These are phyloP conservation scores for Coemansia sp. DNA, from an alignment of 192 early-diverging fungal species.

Conservation along the genomic window DNA sequence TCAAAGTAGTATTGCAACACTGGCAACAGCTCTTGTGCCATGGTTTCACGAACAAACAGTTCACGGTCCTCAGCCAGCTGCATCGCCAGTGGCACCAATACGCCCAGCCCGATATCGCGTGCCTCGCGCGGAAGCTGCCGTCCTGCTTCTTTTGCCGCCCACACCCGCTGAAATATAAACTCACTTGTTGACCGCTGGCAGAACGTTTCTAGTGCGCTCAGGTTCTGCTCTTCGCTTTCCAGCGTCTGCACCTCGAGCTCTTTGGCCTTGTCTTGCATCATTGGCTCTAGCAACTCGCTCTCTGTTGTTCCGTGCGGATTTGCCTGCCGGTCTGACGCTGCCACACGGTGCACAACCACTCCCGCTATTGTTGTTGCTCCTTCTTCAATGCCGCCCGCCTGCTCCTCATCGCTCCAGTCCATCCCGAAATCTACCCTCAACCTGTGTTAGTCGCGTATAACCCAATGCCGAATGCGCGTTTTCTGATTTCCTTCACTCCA, in stretches of 20 bases:
- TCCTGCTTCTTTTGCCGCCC: slow-evolving; percentile 50
- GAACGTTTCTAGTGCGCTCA: slow-evolving; percentile 46
- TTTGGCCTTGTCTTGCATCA: slow-evolving; percentile 46
- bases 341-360: slow-evolving; percentile 42
- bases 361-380: slow-evolving; percentile 12
- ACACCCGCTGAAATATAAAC: slow-evolving; percentile 54
- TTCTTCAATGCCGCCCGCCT: not conserved
- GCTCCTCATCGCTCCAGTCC: slow-evolving; percentile 32
- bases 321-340: slow-evolving; percentile 38
- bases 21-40: slow-evolving; percentile 45
- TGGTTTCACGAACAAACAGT: slow-evolving; percentile 54
- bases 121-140: slow-evolving; percentile 20
- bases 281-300: slow-evolving; percentile 39
- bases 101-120: slow-evolving; percentile 13
- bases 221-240: slow-evolving; percentile 45
- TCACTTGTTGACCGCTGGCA: slow-evolving; percentile 44
- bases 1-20: slow-evolving; percentile 47
- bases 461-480: too few species aligned
- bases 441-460: not conserved
- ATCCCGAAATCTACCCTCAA: slow-evolving; percentile 46
- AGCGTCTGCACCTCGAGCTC: slow-evolving; percentile 34
- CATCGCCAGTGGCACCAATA: slow-evolving; percentile 53
- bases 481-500: too few species aligned
- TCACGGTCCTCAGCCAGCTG: slow-evolving; percentile 50
- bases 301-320: slow-evolving; percentile 46